Evolutionary conservation across 768 basidiomycete species (phyloP).

Genomic region (Boletales sp.): DNA sequence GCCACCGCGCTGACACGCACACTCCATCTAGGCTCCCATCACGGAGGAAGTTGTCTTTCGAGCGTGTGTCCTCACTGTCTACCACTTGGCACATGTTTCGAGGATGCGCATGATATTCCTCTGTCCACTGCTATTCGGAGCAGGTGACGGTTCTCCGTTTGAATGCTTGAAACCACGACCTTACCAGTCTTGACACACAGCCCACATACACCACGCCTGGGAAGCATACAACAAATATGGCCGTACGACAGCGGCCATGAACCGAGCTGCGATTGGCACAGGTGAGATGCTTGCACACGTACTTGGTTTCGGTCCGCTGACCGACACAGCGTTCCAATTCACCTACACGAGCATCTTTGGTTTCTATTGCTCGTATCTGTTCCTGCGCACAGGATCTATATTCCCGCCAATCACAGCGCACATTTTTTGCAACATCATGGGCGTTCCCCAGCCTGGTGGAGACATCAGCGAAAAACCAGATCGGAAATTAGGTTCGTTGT

Average conservation of each 20-base stretch:
- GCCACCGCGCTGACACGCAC: not conserved
- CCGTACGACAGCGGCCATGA: slow-evolving; percentile 56
- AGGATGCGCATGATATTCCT: slow-evolving; percentile 65
- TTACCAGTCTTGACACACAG: slow-evolving; percentile 36
- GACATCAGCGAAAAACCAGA: slow-evolving; percentile 55
- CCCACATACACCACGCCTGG: slow-evolving; percentile 91
- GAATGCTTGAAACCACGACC: not conserved
- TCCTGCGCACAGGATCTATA: slow-evolving; percentile 82
- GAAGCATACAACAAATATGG: slow-evolving; percentile 80
- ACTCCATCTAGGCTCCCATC: slow-evolving; percentile 62
- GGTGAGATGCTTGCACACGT: slow-evolving; percentile 37
- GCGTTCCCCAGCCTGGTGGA: slow-evolving; percentile 63
- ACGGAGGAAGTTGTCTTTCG: slow-evolving; percentile 94
- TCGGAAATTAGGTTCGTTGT: slow-evolving; percentile 47
- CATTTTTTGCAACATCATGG: slow-evolving; percentile 93
- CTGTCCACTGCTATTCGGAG: slow-evolving; percentile 83
- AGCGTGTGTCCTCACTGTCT: slow-evolving; percentile 73
- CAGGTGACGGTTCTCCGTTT: slow-evolving; percentile 50
- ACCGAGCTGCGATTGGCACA: slow-evolving; percentile 53
- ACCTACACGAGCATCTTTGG: slow-evolving; percentile 92
- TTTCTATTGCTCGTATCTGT: slow-evolving; percentile 80
- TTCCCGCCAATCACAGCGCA: slow-evolving; percentile 77
- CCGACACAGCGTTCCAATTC: slow-evolving; percentile 75
- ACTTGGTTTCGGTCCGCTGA: slow-evolving; percentile 11
- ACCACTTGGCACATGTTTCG: slow-evolving; percentile 61